These are phyloP conservation scores for Chloranthus sessilifolius DNA, from an alignment of 164 flowering plant genomes.

Conservation along the genomic window DNA sequence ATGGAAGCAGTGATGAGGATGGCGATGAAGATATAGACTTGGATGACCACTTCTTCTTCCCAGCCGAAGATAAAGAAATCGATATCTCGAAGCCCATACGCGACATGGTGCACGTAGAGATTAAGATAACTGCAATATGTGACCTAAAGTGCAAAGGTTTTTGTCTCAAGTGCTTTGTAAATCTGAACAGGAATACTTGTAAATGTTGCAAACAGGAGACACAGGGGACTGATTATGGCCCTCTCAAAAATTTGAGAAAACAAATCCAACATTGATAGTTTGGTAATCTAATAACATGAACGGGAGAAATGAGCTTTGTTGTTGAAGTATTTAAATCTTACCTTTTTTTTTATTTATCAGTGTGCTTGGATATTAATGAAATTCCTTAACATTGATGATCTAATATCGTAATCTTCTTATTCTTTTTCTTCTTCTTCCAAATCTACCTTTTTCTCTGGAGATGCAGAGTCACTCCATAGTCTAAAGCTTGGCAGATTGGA, in stretches of 20 bases:
- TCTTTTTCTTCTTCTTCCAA: too few relatives aligned
- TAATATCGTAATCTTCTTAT: too few relatives aligned
- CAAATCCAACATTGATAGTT: too few relatives aligned
- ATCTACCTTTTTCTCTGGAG: too few relatives aligned
- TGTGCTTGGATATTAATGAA: too few relatives aligned
- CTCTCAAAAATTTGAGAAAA: constrained; percentile 48
- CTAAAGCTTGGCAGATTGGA: too few relatives aligned
- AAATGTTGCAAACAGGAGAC: constrained; percentile 35
- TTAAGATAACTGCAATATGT: constrained; percentile 58
- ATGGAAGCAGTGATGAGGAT: constrained; percentile 28
- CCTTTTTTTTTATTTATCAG: too few relatives aligned
- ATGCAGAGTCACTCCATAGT: too few relatives aligned
- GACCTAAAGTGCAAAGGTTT: constrained; percentile 71
- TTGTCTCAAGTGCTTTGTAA: constrained; percentile 69
- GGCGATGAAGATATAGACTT: constrained; percentile 49
- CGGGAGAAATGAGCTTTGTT: too few relatives aligned
- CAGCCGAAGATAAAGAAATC: constrained; percentile 55
- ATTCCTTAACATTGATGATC: too few relatives aligned
- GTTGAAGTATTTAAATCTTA: too few relatives aligned
- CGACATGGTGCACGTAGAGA: constrained; percentile 80
- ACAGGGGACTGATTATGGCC: constrained; percentile 37
- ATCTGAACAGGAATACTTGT: constrained; percentile 60
- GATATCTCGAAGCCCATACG: constrained; percentile 86
- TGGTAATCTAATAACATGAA: too few relatives aligned
- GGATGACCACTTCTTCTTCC: constrained; percentile 82